These are phyloP conservation scores for Hypholoma sublateritium DNA, from an alignment of 768 basidiomycete genomes.

Conservation along the genomic window DNA sequence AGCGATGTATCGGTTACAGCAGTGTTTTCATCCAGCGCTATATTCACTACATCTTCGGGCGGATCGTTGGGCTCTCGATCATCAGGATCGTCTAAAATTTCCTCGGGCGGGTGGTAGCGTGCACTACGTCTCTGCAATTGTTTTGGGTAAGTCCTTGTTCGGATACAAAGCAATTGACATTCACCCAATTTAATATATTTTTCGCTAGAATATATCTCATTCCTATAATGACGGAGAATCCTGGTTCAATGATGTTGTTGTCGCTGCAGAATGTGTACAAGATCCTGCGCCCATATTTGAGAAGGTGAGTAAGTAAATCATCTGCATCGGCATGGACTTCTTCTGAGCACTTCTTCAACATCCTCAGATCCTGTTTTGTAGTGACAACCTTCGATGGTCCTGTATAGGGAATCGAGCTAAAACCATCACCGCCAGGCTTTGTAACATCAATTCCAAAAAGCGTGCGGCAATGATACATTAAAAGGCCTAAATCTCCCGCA, in stretches of 20 bases:
- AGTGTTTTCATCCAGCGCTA: background rate
- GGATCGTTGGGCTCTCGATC: no score
- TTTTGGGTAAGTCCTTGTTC: background rate
- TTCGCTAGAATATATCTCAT: background rate
- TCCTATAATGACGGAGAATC: background rate
- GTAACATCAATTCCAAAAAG: slow-evolving; percentile 11
- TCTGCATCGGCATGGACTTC: background rate
- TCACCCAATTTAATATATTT: background rate
- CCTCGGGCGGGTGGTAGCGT: no score
- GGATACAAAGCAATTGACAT: background rate
- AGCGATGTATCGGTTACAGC: background rate
- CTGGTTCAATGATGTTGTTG: background rate
- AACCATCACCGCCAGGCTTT: slow-evolving; percentile 3
- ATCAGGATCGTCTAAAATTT: no score
- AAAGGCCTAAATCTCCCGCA: slow-evolving; percentile 9
- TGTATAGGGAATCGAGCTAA: background rate
- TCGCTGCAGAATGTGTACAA: background rate
- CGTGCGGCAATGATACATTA: slow-evolving; percentile 10
- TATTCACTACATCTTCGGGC: background rate
- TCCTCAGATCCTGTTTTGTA: background rate
- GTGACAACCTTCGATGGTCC: background rate
- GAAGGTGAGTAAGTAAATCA: background rate
- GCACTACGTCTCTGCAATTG: background rate
- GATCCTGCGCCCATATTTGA: background rate
- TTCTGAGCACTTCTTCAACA: background rate